Evolutionary conservation across 2,329 filamentous ascomycete species (phyloP), one percentile per base, ranked within the genome.

Genomic region (Zalaria sp.): DNA sequence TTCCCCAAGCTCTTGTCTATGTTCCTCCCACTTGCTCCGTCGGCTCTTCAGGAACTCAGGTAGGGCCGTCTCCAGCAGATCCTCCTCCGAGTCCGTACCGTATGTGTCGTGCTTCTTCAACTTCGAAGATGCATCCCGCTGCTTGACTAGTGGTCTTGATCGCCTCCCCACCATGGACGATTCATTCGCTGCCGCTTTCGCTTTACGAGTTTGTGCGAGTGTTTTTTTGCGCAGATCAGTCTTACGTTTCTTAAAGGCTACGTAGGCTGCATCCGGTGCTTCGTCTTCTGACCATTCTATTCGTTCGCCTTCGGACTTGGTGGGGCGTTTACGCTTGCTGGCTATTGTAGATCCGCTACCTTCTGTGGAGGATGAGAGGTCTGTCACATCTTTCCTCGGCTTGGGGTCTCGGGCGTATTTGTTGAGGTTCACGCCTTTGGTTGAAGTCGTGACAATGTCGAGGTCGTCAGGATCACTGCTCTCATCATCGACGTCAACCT

Each of bases 31-130:
- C 25, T 69, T 62, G n/a, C 60, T 65, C 25, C 81, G 73, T n/a
- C 89, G 74, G 25, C 72, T 62, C 47, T 73, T 69, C 27, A 94
- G 57, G 55, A 93, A 89, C 18, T 81, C 75, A 0, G 88, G 87
- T 3, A 91, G 62, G 0, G 65, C 68, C 28, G 73, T 62, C 45
- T 77, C 75, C 58, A 75, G 67, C 46, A 70, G 56, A 4, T 72
- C 68, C 37, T 73, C 69, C 25, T 73, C 67, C 4, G 71, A 68
- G 11, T 54, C 43, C 35, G 43, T 37, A 59, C 63, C 38, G 56
- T 64, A 34, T 3, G 34, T 43, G 31, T 45, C 39, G 31, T 32
- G 25, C 27, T 46, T 43, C 39, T 39, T 35, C 35, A 32, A 43
- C 25, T 41, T 43, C 31, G 47, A 34, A 3, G 41, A 46, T 10